These are phyloP conservation scores for Globisporangium solare DNA, from an alignment of 352 stramenopile genomes.

Conservation along the genomic window DNA sequence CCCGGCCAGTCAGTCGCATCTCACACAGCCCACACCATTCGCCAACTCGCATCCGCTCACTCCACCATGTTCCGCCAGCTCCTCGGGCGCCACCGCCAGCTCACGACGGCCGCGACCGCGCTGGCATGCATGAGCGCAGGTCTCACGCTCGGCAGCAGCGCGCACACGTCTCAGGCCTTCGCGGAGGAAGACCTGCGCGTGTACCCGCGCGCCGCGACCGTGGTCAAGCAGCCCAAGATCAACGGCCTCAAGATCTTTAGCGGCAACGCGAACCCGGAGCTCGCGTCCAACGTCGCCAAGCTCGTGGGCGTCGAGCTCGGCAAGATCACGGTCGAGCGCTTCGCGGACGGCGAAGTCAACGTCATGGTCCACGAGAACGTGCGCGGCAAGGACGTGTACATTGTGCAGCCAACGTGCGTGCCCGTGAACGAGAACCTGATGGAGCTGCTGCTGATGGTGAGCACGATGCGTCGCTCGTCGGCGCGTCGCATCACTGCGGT, in stretches of 20 bases:
- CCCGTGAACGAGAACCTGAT: constrained; percentile 99
- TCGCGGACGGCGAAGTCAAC: constrained; percentile 99
- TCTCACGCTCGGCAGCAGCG: constrained; percentile 29
- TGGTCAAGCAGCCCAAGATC: constrained; percentile 86
- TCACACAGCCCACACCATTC: constrained; percentile 3
- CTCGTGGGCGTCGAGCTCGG: constrained; percentile 97
- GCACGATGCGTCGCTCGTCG: constrained; percentile 96
- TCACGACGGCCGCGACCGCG: constrained; percentile 45
- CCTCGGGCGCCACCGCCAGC: constrained; percentile 41
- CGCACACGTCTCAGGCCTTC: constrained; percentile 26
- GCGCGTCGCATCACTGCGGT: constrained; percentile 99
- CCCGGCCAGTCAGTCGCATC: constrained; percentile 7
- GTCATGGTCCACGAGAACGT: constrained; percentile 99
- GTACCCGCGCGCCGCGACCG: constrained; percentile 48
- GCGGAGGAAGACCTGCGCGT: constrained; percentile 40
- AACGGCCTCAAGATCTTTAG: constrained; percentile 97
- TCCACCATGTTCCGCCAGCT: constrained; percentile 75
- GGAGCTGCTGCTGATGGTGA: constrained; percentile 98
- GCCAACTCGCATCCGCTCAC: constrained; percentile 2
- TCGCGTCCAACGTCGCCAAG: constrained; percentile 96
- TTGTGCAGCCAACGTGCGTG: constrained; percentile 98
- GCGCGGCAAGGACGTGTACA: constrained; percentile 99
- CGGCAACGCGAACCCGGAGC: constrained; percentile 96
- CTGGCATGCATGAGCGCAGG: constrained; percentile 42
- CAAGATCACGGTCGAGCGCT: constrained; percentile 97